Conservation (phyloP, 2,329 filamentous ascomycete species). For the Fusarium agapanthi region DNA sequence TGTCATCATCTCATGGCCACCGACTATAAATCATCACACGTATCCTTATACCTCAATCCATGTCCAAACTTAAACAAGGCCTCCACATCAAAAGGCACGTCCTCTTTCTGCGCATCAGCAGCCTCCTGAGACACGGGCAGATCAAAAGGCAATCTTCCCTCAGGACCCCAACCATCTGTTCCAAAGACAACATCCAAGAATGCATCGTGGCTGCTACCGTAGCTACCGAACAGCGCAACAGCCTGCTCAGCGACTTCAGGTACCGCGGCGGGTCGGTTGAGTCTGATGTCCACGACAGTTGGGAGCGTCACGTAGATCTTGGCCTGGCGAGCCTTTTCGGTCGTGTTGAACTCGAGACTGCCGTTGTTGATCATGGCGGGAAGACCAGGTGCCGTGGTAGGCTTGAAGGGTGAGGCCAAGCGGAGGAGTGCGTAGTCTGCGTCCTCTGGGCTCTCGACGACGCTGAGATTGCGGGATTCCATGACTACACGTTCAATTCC, state of each 20-base stretch:
- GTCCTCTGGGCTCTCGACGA: slow-evolving; percentile 49
- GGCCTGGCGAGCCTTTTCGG: slow-evolving; percentile 39
- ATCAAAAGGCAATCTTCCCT: slow-evolving; percentile 52
- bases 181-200: slow-evolving; percentile 56
- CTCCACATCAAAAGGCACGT: slow-evolving; percentile 43
- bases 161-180: slow-evolving; percentile 43
- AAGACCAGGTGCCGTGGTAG: slow-evolving; percentile 47
- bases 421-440: slow-evolving; percentile 54
- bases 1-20: neutral
- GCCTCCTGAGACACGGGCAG: slow-evolving; percentile 55
- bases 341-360: slow-evolving; percentile 50
- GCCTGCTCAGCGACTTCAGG: slow-evolving; percentile 52
- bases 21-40: slow-evolving; percentile 3
- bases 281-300: slow-evolving; percentile 55
- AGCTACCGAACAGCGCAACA: slow-evolving; percentile 52
- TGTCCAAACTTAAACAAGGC: slow-evolving; percentile 45
- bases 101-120: slow-evolving; percentile 46
- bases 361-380: slow-evolving; percentile 52
- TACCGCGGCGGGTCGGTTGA: slow-evolving; percentile 53
- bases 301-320: slow-evolving; percentile 50
- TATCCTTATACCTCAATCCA: slow-evolving; percentile 46
- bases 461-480: slow-evolving; percentile 40
- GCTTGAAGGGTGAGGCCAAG: slow-evolving; percentile 50
- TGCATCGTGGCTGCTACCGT: slow-evolving; percentile 51
- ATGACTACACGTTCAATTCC: slow-evolving; percentile 25